Conservation (phyloP, 31 red algal species). For the Odonthalia washingtoniensis region DNA sequence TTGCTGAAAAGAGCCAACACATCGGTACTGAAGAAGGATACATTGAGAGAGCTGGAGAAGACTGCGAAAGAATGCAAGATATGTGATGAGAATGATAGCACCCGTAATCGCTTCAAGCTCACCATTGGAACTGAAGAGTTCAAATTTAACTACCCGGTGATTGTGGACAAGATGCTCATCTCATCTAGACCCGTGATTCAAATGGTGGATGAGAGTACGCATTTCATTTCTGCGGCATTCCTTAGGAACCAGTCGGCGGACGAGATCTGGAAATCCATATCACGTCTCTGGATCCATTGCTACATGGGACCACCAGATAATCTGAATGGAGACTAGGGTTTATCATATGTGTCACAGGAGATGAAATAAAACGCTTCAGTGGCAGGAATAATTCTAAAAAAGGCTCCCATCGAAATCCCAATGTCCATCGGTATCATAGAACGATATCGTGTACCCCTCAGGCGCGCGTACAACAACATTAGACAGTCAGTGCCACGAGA, state of each 20-base stretch:
- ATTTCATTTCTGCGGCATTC: slow-evolving; percentile 21
- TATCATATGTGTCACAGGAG: slow-evolving; percentile 4
- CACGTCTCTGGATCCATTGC: no score
- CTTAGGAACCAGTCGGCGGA: no score
- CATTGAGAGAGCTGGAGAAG: not conserved
- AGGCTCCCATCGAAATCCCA: slow-evolving; percentile 10
- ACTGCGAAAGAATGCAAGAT: slow-evolving; percentile 3
- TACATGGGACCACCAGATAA: slow-evolving; percentile 39
- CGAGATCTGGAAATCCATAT: no score
- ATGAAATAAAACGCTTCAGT: not conserved
- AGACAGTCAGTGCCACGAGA: not conserved
- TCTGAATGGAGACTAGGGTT: slow-evolving; percentile 9
- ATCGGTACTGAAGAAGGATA: not conserved
- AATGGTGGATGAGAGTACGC: slow-evolving; percentile 31
- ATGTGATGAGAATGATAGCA: not conserved
- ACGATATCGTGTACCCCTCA: slow-evolving; percentile 21
- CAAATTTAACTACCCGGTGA: slow-evolving; percentile 30
- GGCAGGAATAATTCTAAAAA: not conserved
- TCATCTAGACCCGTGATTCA: slow-evolving; percentile 8
- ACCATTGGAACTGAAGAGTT: no score
- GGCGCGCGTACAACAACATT: not conserved
- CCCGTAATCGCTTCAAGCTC: no score
- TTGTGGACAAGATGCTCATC: slow-evolving; percentile 32
- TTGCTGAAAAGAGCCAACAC: slow-evolving; percentile 13
- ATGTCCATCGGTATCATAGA: slow-evolving; percentile 25